A percentile compares a stretch with the other conserved stretches of the same genome.
Conservation (phyloP, 371 early-diverging fungal genomes). For the Lichtheimia corymbifera region DNA sequence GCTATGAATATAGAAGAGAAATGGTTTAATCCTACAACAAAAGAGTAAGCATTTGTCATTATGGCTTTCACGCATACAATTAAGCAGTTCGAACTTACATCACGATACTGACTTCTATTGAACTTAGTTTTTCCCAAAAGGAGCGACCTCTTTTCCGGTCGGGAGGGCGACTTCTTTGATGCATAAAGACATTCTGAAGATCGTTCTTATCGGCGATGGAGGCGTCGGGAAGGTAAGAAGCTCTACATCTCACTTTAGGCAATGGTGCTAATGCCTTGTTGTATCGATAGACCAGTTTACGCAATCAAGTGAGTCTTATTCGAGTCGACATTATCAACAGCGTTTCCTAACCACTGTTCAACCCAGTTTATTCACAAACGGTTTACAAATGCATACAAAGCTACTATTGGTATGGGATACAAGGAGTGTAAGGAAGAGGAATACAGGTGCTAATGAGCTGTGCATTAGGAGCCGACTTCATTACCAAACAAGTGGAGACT, state of each 20-base stretch:
- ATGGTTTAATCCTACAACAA: too few species aligned
- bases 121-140: neutral
- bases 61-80: too few species aligned
- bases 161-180: slow-evolving; percentile 7
- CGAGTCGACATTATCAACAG: too few species aligned
- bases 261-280: neutral
- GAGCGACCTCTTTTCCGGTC: neutral
- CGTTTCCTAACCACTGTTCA: too few species aligned
- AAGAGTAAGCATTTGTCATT: too few species aligned
- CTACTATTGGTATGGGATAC: slow-evolving; percentile 82
- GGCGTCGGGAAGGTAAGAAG: slow-evolving; percentile 74
- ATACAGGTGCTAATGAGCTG: neutral
- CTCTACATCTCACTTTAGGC: neutral
- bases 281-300: slow-evolving; percentile 51
- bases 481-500: slow-evolving; percentile 85
- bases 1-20: too few species aligned
- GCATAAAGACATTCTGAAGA: slow-evolving; percentile 63
- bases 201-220: slow-evolving; percentile 81
- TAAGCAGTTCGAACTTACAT: too few species aligned
- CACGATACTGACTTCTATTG: too few species aligned
- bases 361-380: slow-evolving; percentile 84
- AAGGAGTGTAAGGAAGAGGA: neutral
- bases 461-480: slow-evolving; percentile 77
- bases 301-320: slow-evolving; percentile 47
- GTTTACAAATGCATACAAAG: slow-evolving; percentile 95